Evolutionary conservation across 176 grass and related monocot genomes (phyloP), one percentile per base, ranked within the genome.

Genomic region (Themeda triandra): DNA sequence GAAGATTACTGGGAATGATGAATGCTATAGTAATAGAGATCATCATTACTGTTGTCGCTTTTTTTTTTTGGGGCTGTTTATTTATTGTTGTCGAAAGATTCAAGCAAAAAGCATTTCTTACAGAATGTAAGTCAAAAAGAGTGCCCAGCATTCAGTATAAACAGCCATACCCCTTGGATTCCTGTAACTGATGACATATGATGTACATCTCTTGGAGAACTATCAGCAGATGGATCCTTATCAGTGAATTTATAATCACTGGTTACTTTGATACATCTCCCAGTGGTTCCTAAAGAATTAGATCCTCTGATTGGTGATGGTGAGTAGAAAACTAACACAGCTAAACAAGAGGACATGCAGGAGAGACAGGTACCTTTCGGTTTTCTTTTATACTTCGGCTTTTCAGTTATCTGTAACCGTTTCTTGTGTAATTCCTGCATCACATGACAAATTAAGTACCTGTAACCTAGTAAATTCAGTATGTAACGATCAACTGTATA

Each of bases 401-500:
- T 90, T 85, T 93, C 88, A 10, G 45, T 93, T 78, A 93, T 84
- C 74, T 93, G 81, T 78, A 90, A 82, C 8, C 85, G 41, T 74
- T 90, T 93, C 71, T 86, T 93, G 73, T 93, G 91, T 39, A 93
- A 78, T 88, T 93, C 91, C 91, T 93, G 82, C 27, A n/a, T 63
- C 29, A 85, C 25, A 31, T 73, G 35, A 67, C 3, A 90, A 28
- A 63, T 63, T 73, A 84, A 78, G 66, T 9, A 80, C 11, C 51
- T 54, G 36, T 59, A 59, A 66, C 13, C 41, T 42, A 18, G 62
- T 90, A 63, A 68, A 71, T 83, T 75, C 23, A 73, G 40, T 74
- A 86, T 17, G 58, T 49, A 56, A 75, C 18, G 19, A 19, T 41
- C n/a, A 86, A 73, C 29, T 54, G 56, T 63, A 81, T 68, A 13